Base-by-base conservation (phyloP, 148 eudicot species). In the Nepenthes gracilis region DNA sequence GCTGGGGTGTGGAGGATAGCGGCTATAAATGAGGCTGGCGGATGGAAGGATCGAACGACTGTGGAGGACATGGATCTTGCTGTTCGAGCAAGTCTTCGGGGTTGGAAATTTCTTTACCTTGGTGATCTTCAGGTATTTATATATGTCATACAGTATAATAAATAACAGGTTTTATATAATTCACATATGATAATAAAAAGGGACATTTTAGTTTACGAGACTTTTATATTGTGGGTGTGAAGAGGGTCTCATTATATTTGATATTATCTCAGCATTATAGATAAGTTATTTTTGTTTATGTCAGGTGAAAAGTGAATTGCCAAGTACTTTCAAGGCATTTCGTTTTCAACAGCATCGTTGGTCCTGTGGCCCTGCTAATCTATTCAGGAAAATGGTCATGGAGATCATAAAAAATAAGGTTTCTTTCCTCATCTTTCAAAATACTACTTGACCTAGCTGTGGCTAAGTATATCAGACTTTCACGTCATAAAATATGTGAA, bases 301-400 rank as follows among this genome's bases (percentile, higher is more conserved):
- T 45, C 48, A 82, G 87, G 87, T 82, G 58, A 82, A 79, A 72
- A 82, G 67, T 43, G 83, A 82, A 59, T 53, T 82, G 61, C 87
- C 87, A 8, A 82, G 87, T 56, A 79, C 80, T 2, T 76, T 76
- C 62, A 74, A 76, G 64, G 87, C 87, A 23, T 82, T 68, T 43
- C 73, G 81, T 11, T 71, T 65, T 71, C 87, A 82, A 54, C 86
- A 82, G 43, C 87, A 79, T 48, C 55, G 87, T 6, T 82, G 83
- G 83, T 82, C 81, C 3, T 82, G 87, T 64, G 87, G 87, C 38
- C 23, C 23, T 23, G 23, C 23, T 23, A 23, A 23, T 23, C 23
- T 23, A 23, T 23, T 23, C 23, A 23, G 23, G 23, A 23, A 23
- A 23, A 23, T 23, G 23, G 23, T 23, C 23, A 23, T 23, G 23